Evolutionary conservation across 73 alveolate genomes (phyloP).

Genomic region (Symbiodinium natans): DNA sequence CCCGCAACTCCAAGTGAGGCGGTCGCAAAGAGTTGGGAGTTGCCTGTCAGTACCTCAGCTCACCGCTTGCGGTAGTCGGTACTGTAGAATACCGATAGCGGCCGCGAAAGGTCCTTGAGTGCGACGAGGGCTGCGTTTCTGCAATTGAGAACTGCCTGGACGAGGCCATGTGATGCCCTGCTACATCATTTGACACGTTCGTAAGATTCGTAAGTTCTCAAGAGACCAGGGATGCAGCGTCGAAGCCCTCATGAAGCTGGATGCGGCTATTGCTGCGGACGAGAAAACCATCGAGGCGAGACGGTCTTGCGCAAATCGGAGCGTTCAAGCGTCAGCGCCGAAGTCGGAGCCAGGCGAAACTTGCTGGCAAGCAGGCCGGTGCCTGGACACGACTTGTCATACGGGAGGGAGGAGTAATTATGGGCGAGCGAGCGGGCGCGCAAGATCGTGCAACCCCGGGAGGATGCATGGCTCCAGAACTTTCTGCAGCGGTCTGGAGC

Average conservation of each 20-base stretch:
- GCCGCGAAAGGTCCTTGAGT: slow-evolving; percentile 45
- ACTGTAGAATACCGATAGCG: no score
- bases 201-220: no score
- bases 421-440: no score
- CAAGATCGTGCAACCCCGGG: no score
- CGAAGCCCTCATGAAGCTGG: slow-evolving; percentile 85
- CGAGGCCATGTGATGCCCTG: slow-evolving; percentile 4
- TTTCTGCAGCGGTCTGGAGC: slow-evolving; percentile 79
- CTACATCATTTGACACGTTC: background rate
- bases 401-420: background rate
- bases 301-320: no score
- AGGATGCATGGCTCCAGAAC: slow-evolving; percentile 64
- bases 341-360: slow-evolving; percentile 3
- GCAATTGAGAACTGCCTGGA: slow-evolving; percentile 88
- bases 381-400: background rate
- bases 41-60: background rate
- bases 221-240: slow-evolving; percentile 78
- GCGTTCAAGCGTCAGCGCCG: no score
- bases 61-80: no score
- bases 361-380: background rate
- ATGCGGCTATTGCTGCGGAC: slow-evolving; percentile 60
- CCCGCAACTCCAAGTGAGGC: no score
- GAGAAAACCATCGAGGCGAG: slow-evolving; percentile 53
- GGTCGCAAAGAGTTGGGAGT: background rate
- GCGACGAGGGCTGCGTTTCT: slow-evolving; percentile 86